Evolutionary conservation across 2,329 filamentous ascomycete species (phyloP).

Genomic region (Trichoderma cornu-damae): DNA sequence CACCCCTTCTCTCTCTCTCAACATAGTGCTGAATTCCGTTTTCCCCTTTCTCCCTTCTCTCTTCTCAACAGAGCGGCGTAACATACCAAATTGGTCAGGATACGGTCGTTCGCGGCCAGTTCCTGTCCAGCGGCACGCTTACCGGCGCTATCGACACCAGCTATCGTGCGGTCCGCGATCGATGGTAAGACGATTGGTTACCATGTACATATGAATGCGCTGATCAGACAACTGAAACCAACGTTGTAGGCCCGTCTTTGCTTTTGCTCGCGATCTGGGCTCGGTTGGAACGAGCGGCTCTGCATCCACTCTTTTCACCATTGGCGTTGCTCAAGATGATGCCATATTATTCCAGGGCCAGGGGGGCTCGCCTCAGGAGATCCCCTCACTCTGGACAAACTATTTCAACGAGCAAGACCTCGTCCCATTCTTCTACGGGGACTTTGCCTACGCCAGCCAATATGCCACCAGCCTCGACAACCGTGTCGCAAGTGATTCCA

Average conservation of each 20-base stretch:
- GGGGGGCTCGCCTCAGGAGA: constrained; percentile 53
- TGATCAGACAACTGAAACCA: neutral
- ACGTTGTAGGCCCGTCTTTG: constrained; percentile 64
- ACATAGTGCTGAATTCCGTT: neutral
- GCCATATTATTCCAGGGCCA: constrained; percentile 71
- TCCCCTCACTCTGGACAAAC: constrained; percentile 73
- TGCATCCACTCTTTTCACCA: constrained; percentile 59
- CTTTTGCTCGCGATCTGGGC: constrained; percentile 61
- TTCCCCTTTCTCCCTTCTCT: too few relatives aligned
- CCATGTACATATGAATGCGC: neutral
- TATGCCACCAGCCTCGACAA: constrained; percentile 61
- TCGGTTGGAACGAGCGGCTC: constrained; percentile 34
- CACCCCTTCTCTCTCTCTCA: too few relatives aligned
- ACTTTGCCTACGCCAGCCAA: constrained; percentile 57
- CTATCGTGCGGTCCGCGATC: constrained; percentile 44
- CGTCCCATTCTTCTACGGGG: constrained; percentile 68
- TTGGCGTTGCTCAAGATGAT: constrained; percentile 71
- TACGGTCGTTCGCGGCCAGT: constrained; percentile 58
- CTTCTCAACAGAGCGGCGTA: constrained; percentile 41
- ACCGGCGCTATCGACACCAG: constrained; percentile 58
- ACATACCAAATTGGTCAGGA: constrained; percentile 69
- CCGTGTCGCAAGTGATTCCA: constrained; percentile 61
- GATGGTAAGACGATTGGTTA: constrained; percentile 30
- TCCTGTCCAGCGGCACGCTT: constrained; percentile 58
- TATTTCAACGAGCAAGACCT: constrained; percentile 59